phyloP scores from a whole-genome alignment of 768 basidiomycete species.

The Termitomyces sp. region DNA sequence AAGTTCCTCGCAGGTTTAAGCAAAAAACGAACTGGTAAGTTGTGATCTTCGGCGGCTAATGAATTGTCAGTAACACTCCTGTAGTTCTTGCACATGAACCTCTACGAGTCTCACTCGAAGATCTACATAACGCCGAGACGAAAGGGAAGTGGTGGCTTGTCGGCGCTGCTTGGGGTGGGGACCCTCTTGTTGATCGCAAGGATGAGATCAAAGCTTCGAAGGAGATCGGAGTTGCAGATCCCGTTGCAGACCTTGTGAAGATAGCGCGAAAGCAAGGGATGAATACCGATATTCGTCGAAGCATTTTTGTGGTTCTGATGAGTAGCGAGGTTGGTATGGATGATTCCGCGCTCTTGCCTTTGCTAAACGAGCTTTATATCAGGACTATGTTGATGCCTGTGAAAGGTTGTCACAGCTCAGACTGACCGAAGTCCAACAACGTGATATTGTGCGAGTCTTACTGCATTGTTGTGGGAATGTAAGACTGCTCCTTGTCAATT shows the following conservation, averaged over 20 bases:
- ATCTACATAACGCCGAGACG: conserved; percentile 78
- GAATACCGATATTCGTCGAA: conserved; percentile 94
- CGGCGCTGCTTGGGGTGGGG: conserved; percentile 93
- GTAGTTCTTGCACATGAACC: conserved; percentile 82
- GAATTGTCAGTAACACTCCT: neutral
- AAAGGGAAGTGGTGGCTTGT: conserved; percentile 99
- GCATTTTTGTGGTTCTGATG: conserved; percentile 93
- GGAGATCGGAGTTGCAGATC: conserved; percentile 20
- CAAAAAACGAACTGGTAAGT: conserved; percentile 73
- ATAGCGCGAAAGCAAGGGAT: conserved; percentile 95
- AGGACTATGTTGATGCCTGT: conserved; percentile 98
- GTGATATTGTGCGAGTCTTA: conserved; percentile 91
- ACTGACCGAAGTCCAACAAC: conserved; percentile 85
- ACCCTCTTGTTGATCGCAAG: conserved; percentile 79
- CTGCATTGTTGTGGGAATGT: conserved; percentile 93
- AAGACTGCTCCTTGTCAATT: conserved; percentile 20
- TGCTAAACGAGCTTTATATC: neutral
- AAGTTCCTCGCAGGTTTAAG: conserved; percentile 75
- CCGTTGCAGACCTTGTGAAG: conserved; percentile 50
- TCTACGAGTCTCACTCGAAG: conserved; percentile 79
- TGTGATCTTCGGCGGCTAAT: neutral
- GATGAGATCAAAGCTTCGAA: conserved; percentile 28
- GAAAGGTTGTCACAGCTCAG: conserved; percentile 83
- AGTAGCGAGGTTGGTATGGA: conserved; percentile 76
- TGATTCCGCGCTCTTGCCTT: neutral